Evolutionary conservation across 2,329 filamentous ascomycete genomes (phyloP), one percentile per base, ranked within the genome.

Genomic region (Hypocrella siamensis): DNA sequence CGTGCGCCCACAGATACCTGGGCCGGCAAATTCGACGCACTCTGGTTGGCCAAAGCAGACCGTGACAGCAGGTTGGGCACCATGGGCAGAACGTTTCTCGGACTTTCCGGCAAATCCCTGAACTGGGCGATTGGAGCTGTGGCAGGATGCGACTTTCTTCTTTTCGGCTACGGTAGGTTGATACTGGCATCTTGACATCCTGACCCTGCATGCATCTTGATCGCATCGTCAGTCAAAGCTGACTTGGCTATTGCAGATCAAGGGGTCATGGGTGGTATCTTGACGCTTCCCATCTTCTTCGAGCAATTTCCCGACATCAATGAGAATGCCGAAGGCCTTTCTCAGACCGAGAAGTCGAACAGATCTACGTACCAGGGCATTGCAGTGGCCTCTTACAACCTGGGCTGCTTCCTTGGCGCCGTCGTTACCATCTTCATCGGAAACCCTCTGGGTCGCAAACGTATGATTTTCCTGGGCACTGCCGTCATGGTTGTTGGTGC

Each of bases 261-360:
- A 53, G 75, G 79, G 46, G 76, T 83, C 8, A 84, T 81, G 65
- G 79, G 76, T 28, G 75, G 75, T 35, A 72, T 88, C 40, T 58
- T 88, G 35, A 82, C 78, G 3, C 65, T 86, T 8, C 54, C 58
- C 18, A 55, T 70, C 41, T 76, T 77, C 47, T 58, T 75, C 14
- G 36, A 45, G 2, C 70, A 66, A 44, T 77, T 78, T 51, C 53
- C 70, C 25, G 67, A 66, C 4, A 59, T 42, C 44, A 55, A 65
- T 15, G 53, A 64, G 5, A 64, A 42, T 3, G 46, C 44, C n/a
- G 37, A 38, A 1, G 37, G 63, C 64, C 46, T 54, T 14, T 46
- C 47, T 27, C 21, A 40, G 1, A 32, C 45, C 2, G 46, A 58
- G 33, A 49, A 49, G 30, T 54, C 56, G 21, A 43, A 49, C 34